phyloP scores from a whole-genome alignment of 345 rosid species.

The Cochlearia excelsa region DNA sequence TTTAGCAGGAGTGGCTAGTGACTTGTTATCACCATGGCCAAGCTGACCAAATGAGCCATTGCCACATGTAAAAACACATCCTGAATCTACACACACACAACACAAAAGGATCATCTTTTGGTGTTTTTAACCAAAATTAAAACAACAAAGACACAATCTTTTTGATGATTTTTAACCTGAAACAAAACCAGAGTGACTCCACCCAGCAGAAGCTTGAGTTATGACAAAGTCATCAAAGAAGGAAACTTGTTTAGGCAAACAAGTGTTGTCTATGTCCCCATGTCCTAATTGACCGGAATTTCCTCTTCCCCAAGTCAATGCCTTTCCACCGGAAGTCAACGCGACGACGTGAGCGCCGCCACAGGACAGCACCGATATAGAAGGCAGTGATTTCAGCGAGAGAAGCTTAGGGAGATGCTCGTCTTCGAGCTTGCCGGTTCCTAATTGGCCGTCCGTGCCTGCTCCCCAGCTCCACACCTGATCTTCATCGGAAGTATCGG shows the following conservation, averaged over 20 bases:
- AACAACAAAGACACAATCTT: too few relatives aligned
- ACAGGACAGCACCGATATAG: constrained; percentile 69
- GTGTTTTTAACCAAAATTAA: too few relatives aligned
- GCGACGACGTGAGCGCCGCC: constrained; percentile 95
- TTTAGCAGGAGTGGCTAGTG: constrained; percentile 51
- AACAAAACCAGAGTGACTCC: constrained; percentile 87
- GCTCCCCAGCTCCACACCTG: constrained; percentile 96
- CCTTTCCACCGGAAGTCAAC: constrained; percentile 64
- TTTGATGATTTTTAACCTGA: constrained; percentile 45
- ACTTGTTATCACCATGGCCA: constrained; percentile 72
- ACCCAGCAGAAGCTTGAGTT: constrained; percentile 73
- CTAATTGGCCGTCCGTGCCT: constrained; percentile 89
- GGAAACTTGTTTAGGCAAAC: constrained; percentile 47
- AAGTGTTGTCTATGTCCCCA: constrained; percentile 48
- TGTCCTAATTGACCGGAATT: constrained; percentile 89
- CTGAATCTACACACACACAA: constrained; percentile 40
- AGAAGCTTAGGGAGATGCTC: constrained; percentile 77
- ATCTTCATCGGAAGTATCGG: constrained; percentile 9
- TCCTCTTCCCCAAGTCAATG: constrained; percentile 91
- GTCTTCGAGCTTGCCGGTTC: constrained; percentile 65
- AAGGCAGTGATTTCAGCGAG: constrained; percentile 42
- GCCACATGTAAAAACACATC: constrained; percentile 74
- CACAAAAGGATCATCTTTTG: background rate
- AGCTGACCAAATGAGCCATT: constrained; percentile 96
- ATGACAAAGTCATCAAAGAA: constrained; percentile 41